Conservation (phyloP, 2,329 filamentous ascomycete species). For the Acephala macrosclerotiorum region DNA sequence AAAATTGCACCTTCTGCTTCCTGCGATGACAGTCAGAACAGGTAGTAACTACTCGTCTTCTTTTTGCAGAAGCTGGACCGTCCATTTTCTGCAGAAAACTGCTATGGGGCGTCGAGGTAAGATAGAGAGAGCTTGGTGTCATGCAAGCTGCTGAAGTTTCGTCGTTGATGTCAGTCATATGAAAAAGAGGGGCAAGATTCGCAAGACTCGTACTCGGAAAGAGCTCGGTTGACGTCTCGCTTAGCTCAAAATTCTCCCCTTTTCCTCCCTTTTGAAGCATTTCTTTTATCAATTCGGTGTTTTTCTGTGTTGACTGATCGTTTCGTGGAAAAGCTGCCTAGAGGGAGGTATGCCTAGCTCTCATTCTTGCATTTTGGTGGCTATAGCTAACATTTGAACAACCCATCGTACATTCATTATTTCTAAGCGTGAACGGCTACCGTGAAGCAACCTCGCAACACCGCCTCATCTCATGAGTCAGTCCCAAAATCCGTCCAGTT, state of each 20-base stretch:
- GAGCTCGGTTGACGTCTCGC: not conserved
- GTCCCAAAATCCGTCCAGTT: no score
- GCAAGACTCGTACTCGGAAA: conserved; percentile 2
- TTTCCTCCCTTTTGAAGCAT: not conserved
- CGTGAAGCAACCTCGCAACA: no score
- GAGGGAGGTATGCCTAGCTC: not conserved
- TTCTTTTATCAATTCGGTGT: not conserved
- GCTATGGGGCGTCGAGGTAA: not conserved
- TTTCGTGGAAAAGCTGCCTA: not conserved
- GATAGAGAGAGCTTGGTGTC: not conserved
- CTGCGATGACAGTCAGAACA: conserved; percentile 59
- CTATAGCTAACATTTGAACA: not conserved
- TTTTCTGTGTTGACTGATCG: not conserved
- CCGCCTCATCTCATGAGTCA: no score
- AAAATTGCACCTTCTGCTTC: conserved; percentile 25
- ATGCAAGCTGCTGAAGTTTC: not conserved
- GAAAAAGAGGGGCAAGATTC: conserved; percentile 1
- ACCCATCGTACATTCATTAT: no score
- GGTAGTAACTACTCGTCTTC: conserved; percentile 64
- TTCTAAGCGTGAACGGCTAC: no score
- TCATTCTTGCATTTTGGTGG: not conserved
- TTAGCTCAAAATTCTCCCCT: conserved; percentile 2
- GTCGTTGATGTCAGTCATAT: not conserved
- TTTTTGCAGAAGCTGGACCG: conserved; percentile 47
- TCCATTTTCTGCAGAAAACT: not conserved